Percentiles rank a stretch among this genome's conserved stretches.
Conservation (phyloP, 2,329 filamentous ascomycete genomes). For the Atkinsonella hypoxylon region DNA sequence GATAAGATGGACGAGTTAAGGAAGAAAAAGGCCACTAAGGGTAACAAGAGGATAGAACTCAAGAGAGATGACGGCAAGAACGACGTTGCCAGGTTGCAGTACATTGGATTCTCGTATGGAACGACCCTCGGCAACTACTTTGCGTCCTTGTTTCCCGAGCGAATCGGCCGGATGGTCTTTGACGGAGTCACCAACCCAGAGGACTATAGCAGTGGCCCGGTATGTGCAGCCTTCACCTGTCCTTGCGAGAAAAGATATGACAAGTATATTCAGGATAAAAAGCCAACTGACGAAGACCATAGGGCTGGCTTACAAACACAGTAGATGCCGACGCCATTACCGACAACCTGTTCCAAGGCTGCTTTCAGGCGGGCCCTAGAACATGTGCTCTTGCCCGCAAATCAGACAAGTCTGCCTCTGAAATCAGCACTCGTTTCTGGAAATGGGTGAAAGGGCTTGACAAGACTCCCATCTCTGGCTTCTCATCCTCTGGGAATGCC, state of each 20-base stretch:
- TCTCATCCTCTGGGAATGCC: conserved; percentile 11
- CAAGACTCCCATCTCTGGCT: conserved; percentile 13
- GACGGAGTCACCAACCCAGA: conserved; percentile 25
- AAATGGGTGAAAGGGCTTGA: conserved; percentile 18
- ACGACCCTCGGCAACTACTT: conserved; percentile 24
- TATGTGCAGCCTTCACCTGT: conserved; percentile 11
- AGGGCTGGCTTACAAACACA: conserved; percentile 25
- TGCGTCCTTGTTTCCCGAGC: conserved; percentile 23
- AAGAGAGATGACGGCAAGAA: conserved; percentile 2
- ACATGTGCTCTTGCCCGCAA: conserved; percentile 18
- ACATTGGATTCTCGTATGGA: conserved; percentile 38
- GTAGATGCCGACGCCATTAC: conserved; percentile 25
- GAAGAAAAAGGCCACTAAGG: conserved; percentile 5
- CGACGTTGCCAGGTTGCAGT: conserved; percentile 23
- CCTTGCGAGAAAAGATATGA: too few relatives aligned
- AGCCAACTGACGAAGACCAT: background rate
- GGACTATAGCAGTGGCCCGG: conserved; percentile 22
- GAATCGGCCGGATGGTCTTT: conserved; percentile 29
- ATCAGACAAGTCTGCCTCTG: conserved; percentile 14
- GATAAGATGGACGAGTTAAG: conserved; percentile 26
- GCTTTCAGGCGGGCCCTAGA: conserved; percentile 17
- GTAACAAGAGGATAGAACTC: conserved; percentile 5
- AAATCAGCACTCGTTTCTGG: conserved; percentile 22
- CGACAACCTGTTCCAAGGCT: conserved; percentile 23
- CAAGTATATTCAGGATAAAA: background rate